These are phyloP conservation scores for Raphanus sativus DNA, from an alignment of 345 rosid genomes.

Conservation along the genomic window DNA sequence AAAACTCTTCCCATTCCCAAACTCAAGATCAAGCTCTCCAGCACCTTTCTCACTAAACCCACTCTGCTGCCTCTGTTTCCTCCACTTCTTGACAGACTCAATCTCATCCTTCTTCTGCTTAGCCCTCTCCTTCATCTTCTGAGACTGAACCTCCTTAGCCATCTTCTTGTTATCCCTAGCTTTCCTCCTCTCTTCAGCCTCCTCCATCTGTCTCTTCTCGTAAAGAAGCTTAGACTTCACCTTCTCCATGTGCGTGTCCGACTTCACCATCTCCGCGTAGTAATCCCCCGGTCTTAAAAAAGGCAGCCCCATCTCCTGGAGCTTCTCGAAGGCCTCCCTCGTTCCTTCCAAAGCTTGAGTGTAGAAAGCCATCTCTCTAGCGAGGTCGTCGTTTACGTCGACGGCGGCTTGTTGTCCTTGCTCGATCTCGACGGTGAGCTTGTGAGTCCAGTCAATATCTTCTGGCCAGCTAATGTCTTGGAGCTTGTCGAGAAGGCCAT, in stretches of 20 bases:
- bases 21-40: constrained; percentile 52
- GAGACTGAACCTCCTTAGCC: constrained; percentile 78
- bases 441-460: constrained; percentile 63
- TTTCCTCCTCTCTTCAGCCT: constrained; percentile 87
- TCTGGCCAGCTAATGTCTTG: constrained; percentile 83
- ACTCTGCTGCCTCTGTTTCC: constrained; percentile 85
- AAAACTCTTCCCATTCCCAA: constrained; percentile 58
- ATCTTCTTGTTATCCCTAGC: constrained; percentile 71
- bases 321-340: constrained; percentile 56
- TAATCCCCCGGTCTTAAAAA: constrained; percentile 79
- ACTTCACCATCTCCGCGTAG: constrained; percentile 84
- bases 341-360: constrained; percentile 81
- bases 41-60: constrained; percentile 58
- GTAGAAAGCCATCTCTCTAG: constrained; percentile 70
- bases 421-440: constrained; percentile 57
- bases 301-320: constrained; percentile 56
- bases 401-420: constrained; percentile 68
- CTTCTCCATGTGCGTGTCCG: constrained; percentile 76
- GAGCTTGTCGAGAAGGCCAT: constrained; percentile 68
- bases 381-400: constrained; percentile 84
- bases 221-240: constrained; percentile 68
- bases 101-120: constrained; percentile 70
- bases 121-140: constrained; percentile 72
- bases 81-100: constrained; percentile 79
- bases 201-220: constrained; percentile 70